Evolutionary conservation across 2,329 filamentous ascomycete genomes (phyloP).

Genomic region (Fusarium nematophilum): DNA sequence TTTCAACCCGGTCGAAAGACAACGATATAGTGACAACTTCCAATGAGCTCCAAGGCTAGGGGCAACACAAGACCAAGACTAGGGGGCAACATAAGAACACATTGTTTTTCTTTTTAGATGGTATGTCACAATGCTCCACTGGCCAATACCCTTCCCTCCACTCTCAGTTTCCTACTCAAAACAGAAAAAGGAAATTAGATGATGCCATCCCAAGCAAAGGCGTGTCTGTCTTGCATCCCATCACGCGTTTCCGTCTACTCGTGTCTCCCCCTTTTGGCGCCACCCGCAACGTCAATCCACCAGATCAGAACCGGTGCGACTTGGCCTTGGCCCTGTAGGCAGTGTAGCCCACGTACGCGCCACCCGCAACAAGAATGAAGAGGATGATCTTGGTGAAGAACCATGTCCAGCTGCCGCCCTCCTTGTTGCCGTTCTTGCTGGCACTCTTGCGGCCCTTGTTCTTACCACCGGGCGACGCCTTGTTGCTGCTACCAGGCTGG

Average conservation of each 20-base stretch:
- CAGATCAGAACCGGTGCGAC: conserved; percentile 66
- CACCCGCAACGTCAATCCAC: neutral
- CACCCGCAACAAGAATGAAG: conserved; percentile 76
- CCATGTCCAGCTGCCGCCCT: conserved; percentile 68
- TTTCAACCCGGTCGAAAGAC: no score
- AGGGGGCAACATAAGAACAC: conserved; percentile 23
- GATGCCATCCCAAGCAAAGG: conserved; percentile 27
- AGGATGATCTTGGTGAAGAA: conserved; percentile 84
- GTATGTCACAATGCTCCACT: conserved; percentile 28
- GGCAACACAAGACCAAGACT: neutral
- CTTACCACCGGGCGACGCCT: conserved; percentile 49
- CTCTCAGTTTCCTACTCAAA: conserved; percentile 23
- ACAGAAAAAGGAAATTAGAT: conserved; percentile 21
- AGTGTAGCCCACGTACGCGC: conserved; percentile 87
- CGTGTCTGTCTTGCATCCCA: conserved; percentile 15
- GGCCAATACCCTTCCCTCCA: conserved; percentile 21
- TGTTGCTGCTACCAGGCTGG: conserved; percentile 59
- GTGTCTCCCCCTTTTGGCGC: neutral
- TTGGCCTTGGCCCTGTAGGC: conserved; percentile 78
- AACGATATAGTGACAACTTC: no score
- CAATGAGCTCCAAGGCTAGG: no score
- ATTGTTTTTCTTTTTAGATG: conserved; percentile 25
- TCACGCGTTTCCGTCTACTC: conserved; percentile 8
- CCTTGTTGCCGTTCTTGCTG: conserved; percentile 49
- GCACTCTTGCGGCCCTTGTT: conserved; percentile 51